These are phyloP conservation scores for Rutstroemia sydowiana DNA, from an alignment of 2,329 filamentous ascomycete genomes.

Conservation along the genomic window DNA sequence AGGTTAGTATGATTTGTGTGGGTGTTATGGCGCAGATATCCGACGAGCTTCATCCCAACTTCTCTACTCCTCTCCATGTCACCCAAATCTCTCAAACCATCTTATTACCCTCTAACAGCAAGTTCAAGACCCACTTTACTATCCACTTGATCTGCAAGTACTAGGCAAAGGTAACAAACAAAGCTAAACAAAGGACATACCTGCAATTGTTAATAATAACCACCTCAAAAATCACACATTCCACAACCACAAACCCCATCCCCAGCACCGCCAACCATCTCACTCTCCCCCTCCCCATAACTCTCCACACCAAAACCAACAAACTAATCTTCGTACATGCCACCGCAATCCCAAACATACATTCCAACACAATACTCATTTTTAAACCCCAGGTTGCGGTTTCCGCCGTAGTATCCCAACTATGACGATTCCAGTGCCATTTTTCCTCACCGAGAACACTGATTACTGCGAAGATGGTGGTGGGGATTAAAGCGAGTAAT, in stretches of 20 bases:
- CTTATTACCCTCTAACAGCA: no score
- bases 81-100: no score
- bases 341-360: constrained; percentile 32
- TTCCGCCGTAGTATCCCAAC: constrained; percentile 37
- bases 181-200: constrained; percentile 24
- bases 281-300: constrained; percentile 31
- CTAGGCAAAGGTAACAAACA: no score
- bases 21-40: no score
- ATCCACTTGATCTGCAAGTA: no score
- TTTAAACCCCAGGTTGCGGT: constrained; percentile 29
- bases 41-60: no score
- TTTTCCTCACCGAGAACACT: constrained; percentile 29
- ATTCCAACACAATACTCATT: constrained; percentile 31
- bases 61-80: no score
- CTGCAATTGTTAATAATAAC: constrained; percentile 34
- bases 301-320: constrained; percentile 27
- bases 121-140: no score
- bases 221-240: constrained; percentile 28
- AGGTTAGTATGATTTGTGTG: background rate
- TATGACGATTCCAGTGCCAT: constrained; percentile 34
- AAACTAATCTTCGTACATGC: constrained; percentile 34
- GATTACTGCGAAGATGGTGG: constrained; percentile 31
- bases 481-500: constrained; percentile 30
- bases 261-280: constrained; percentile 24
- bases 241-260: constrained; percentile 30